phyloP scores from a whole-genome alignment of 2,329 filamentous ascomycete species.

The Thyridium curvatum region DNA sequence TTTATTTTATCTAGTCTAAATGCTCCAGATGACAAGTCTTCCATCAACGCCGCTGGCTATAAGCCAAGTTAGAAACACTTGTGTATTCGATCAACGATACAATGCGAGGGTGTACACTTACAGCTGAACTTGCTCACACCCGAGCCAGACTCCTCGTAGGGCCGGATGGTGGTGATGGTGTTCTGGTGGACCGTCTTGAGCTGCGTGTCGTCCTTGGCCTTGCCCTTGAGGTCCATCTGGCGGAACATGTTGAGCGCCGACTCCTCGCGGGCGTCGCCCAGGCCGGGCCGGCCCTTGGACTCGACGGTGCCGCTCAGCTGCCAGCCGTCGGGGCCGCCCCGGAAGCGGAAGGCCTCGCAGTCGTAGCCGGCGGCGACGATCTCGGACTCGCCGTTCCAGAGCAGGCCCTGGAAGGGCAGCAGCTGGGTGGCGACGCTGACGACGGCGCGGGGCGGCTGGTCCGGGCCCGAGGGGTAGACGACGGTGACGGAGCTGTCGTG shows the following conservation, averaged over 20 bases:
- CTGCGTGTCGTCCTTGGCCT: slow-evolving; percentile 85
- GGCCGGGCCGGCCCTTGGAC: slow-evolving; percentile 57
- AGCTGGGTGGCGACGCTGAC: slow-evolving; percentile 85
- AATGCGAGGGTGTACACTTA: slow-evolving; percentile 44
- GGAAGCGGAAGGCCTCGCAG: slow-evolving; percentile 84
- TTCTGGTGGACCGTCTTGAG: slow-evolving; percentile 96
- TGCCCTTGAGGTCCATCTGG: slow-evolving; percentile 98
- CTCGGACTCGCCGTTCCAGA: slow-evolving; percentile 88
- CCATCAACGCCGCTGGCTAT: slow-evolving; percentile 78
- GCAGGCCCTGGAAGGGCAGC: slow-evolving; percentile 83
- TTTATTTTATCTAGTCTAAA: slow-evolving; percentile 33
- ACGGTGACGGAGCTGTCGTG: slow-evolving; percentile 97
- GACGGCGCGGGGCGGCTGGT: slow-evolving; percentile 85
- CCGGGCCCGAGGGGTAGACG: slow-evolving; percentile 86
- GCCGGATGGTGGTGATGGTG: slow-evolving; percentile 79
- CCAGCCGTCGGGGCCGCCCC: slow-evolving; percentile 76
- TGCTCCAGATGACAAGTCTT: slow-evolving; percentile 71
- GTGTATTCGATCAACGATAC: no score
- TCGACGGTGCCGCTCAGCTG: slow-evolving; percentile 77
- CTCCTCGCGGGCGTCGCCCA: slow-evolving; percentile 68
- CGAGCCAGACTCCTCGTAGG: slow-evolving; percentile 61
- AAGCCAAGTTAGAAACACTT: slow-evolving; percentile 17
- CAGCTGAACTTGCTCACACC: slow-evolving; percentile 77
- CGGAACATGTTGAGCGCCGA: slow-evolving; percentile 96
- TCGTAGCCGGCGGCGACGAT: slow-evolving; percentile 94